Evolutionary conservation across 2,329 filamentous ascomycete genomes (phyloP), one percentile per base, ranked within the genome.

Genomic region (Xylariaceae sp.): DNA sequence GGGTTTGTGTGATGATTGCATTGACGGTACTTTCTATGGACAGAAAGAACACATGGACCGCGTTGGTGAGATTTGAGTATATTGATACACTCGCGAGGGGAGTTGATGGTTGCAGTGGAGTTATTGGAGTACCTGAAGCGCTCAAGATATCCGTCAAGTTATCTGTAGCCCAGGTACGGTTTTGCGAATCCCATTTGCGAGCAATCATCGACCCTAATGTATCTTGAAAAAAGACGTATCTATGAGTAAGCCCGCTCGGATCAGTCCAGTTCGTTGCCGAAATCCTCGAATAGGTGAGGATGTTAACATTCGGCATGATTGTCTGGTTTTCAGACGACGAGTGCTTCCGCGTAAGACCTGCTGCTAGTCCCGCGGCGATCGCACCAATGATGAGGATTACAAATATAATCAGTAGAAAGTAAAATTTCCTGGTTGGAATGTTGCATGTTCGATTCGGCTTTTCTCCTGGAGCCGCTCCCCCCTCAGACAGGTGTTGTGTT

Each of bases 201-300:
- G 46, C 51, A n/a, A 61, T 53, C 21, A 60, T 49, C 3, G 49
- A 22, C 32, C 43, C 52, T 38, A 47, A 46, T 1, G 48, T 38
- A 35, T 61, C 59, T 42, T 61, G 59, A 40, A 61, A 61, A 44
- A 59, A 60, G 36, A 61, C 53, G 16, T 45, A 52, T 22, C 57
- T 41, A 23, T 57, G 54, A 12, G 17, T 27, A 19, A 38, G 36
- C 12, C 53, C 55, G 16, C 50, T 34, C 4, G 49, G 34, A 21
- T 60, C 56, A 3, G 56, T 61, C 55, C 56, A 61, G 44, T 61
- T 61, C 4, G 57, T 52, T 6, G 57, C 52, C 3, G 57, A 47
- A 12, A 61, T 45, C 37, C 53, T 52, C 6, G 57, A 60, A 20
- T 22, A 40, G 4, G 20, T 37, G 14, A 59, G 50, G 6, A 44